phyloP scores from a whole-genome alignment of 345 rosid genomes.

The Adansonia digitata region DNA sequence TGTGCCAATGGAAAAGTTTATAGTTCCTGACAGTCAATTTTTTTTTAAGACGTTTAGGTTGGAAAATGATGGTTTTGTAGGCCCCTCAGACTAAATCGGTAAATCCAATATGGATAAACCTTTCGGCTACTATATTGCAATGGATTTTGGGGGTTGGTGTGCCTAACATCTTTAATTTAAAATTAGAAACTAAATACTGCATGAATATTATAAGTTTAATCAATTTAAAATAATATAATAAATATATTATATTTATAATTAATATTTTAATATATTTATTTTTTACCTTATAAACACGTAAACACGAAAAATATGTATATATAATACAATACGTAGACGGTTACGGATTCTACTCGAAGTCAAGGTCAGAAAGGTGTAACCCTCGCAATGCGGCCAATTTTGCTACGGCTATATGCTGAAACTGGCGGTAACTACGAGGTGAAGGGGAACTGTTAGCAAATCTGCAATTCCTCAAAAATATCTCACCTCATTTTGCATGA shows the following conservation, averaged over 20 bases:
- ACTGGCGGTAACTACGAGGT: not conserved
- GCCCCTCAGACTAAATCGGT: constrained; percentile 1
- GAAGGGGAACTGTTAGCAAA: not conserved
- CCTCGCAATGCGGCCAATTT: not conserved
- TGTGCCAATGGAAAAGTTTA: not conserved
- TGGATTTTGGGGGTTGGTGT: not conserved
- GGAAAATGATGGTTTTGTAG: constrained; percentile 16
- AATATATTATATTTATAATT: no score
- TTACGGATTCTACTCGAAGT: no score
- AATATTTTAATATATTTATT: no score
- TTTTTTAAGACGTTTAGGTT: not conserved
- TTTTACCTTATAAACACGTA: no score
- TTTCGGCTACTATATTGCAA: not conserved
- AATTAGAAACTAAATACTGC: no score
- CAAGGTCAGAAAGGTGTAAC: no score
- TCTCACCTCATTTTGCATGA: not conserved
- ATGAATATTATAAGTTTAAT: no score
- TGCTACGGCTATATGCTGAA: not conserved
- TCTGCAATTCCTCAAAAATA: not conserved
- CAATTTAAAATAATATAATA: no score
- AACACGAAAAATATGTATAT: no score
- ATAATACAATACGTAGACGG: no score
- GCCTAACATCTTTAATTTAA: constrained; percentile 5
- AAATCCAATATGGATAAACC: constrained; percentile 7
- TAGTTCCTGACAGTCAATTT: not conserved